These are phyloP conservation scores for Trypanosoma lewisi DNA, from an alignment of 208 protist genomes.

Conservation along the genomic window DNA sequence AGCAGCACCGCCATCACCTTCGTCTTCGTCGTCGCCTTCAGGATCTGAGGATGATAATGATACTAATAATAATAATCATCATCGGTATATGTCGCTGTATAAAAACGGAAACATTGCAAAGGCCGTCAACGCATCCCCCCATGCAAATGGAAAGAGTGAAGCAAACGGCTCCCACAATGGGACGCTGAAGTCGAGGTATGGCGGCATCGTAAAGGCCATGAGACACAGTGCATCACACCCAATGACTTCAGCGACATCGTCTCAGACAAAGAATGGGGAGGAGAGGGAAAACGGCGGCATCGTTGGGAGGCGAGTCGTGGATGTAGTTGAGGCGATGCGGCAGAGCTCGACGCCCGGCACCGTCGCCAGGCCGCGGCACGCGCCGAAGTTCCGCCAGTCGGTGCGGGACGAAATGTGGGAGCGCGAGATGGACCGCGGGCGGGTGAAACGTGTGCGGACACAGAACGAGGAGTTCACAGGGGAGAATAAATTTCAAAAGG, in stretches of 20 bases:
- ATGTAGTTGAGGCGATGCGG: conserved; percentile 36
- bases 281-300: not conserved
- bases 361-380: conserved; percentile 38
- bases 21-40: no score
- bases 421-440: conserved; percentile 84
- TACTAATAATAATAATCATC: no score
- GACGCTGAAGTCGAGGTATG: conserved; percentile 25
- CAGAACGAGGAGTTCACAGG: conserved; percentile 27
- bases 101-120: not conserved
- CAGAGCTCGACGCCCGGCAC: conserved; percentile 35
- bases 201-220: conserved; percentile 56
- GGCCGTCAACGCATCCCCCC: not conserved
- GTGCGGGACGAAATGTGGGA: conserved; percentile 81
- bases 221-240: not conserved
- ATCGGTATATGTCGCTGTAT: no score
- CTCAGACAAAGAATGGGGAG: not conserved
- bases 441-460: conserved; percentile 67
- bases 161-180: not conserved
- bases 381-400: conserved; percentile 75
- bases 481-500: conserved; percentile 31
- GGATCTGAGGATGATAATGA: no score
- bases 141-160: not conserved
- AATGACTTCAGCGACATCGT: not conserved
- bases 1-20: no score
- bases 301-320: conserved; percentile 44